These are phyloP conservation scores for Malus hybrid DNA, from an alignment of 331 rosid genomes.

Conservation along the genomic window DNA sequence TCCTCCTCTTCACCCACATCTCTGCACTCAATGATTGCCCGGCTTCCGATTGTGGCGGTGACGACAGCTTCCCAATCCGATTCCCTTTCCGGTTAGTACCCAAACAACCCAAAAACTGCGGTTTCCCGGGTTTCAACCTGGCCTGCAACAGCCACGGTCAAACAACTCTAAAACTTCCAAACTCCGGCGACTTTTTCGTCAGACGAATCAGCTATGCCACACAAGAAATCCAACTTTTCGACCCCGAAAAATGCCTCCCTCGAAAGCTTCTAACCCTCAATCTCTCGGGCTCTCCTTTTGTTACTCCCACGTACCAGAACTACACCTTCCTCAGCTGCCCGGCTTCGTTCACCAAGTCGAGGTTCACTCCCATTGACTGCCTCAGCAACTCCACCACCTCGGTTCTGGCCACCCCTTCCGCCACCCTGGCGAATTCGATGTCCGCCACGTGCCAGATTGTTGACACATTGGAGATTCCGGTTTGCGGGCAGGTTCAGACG, in stretches of 20 bases:
- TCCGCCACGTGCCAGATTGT: slow-evolving; percentile 33
- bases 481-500: slow-evolving; percentile 15
- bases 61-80: slow-evolving; percentile 21
- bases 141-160: slow-evolving; percentile 26
- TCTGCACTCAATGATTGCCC: slow-evolving; percentile 24
- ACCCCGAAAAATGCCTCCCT: slow-evolving; percentile 54
- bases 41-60: slow-evolving; percentile 26
- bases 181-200: slow-evolving; percentile 46
- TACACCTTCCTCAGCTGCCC: slow-evolving; percentile 44
- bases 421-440: slow-evolving; percentile 16
- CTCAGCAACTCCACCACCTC: slow-evolving; percentile 59
- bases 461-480: slow-evolving; percentile 26
- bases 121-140: slow-evolving; percentile 68
- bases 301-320: slow-evolving; percentile 22
- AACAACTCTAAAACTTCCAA: slow-evolving; percentile 47
- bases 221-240: slow-evolving; percentile 51
- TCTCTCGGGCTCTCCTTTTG: slow-evolving; percentile 53
- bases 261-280: slow-evolving; percentile 40
- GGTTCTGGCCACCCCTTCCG: slow-evolving; percentile 44
- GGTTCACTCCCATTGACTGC: slow-evolving; percentile 41
- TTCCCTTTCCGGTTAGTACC: slow-evolving; percentile 51
- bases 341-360: slow-evolving; percentile 6
- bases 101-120: slow-evolving; percentile 32
- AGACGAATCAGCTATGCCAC: slow-evolving; percentile 39
- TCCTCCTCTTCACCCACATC: slow-evolving; percentile 35